phyloP scores from a whole-genome alignment of 2,329 filamentous ascomycete genomes.

The Fonsecaea nubica region DNA sequence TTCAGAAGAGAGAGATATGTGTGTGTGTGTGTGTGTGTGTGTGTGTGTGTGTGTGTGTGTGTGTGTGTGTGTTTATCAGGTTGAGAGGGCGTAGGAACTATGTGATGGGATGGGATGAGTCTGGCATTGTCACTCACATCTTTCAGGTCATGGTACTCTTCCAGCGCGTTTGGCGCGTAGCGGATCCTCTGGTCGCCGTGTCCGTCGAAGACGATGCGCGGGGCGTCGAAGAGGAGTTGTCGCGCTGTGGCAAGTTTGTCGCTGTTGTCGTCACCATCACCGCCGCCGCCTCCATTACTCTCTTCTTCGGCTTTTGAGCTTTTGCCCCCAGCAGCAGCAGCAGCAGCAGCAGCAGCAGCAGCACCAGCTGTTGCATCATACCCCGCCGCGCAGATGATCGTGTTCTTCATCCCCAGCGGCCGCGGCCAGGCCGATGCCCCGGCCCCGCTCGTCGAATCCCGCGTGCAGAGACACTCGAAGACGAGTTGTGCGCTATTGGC shows the following conservation, averaged over 20 bases:
- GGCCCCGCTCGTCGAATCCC: constrained; percentile 17
- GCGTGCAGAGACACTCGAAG: constrained; percentile 28
- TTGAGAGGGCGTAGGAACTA: too few species aligned
- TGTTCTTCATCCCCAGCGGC: constrained; percentile 21
- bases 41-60: too few species aligned
- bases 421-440: constrained; percentile 27
- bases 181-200: constrained; percentile 2
- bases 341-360: too few species aligned
- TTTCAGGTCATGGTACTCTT: constrained; percentile 30
- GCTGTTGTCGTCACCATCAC: not conserved
- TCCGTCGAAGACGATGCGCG: constrained; percentile 8
- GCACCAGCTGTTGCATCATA: constrained; percentile 2
- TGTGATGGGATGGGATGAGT: too few species aligned
- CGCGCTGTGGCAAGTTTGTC: constrained; percentile 19
- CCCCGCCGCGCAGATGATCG: constrained; percentile 23
- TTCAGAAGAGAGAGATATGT: too few species aligned
- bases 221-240: constrained; percentile 10
- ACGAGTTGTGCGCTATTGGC: constrained; percentile 22
- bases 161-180: constrained; percentile 24
- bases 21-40: too few species aligned
- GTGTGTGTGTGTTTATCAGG: too few species aligned
- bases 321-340: not conserved
- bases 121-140: constrained; percentile 12
- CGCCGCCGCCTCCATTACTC: not conserved
- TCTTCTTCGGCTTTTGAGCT: not conserved